Base-by-base conservation (phyloP, 441 rosid species). In the Cnidoscolus chayamansa region DNA sequence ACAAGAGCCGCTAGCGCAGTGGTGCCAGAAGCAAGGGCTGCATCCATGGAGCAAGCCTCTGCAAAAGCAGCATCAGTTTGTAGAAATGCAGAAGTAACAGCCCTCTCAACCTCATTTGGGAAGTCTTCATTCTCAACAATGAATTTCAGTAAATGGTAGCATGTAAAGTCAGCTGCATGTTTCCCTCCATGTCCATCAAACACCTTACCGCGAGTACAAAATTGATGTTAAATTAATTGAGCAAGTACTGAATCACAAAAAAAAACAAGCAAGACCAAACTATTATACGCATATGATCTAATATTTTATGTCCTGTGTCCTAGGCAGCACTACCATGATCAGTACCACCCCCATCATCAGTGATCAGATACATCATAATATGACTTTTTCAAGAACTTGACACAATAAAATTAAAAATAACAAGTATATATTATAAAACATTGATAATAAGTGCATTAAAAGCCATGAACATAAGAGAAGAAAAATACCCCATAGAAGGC, bases 101-200 rank as follows among this genome's bases (percentile, higher is more conserved):
- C 89, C 84, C 81, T 91, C 78, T 85, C 84, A 45, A 93, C 80
- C 67, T 90, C 89, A 66, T 55, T 70, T 4, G 98, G 96, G 63
- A 91, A 93, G 63, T 82, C 84, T 79, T 76, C 82, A 78, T 91
- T 87, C 74, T 86, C 83, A 20, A 86, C 78, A 69, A 93, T 93
- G 82, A 84, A 86, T 80, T 86, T 91, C 7, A 91, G 93, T 78
- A 93, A 84, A 79, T 90, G 84, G 76, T 43, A 17, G 84, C 88
- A 67, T 51, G 96, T 93, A 80, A 91, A 93, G 35, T 91, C 90
- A 60, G 98, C 98, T 40, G 97, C 98, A 82, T 93, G 94, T 81
- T 88, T 91, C 74, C 98, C 97, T 32, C 91, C 96, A 80, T 93
- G 97, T 47, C 98, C 97, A 82, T 93, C 98, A 79, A 93, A 93